phyloP scores from a whole-genome alignment of 148 eudicot genomes.

The Rheum nobile region DNA sequence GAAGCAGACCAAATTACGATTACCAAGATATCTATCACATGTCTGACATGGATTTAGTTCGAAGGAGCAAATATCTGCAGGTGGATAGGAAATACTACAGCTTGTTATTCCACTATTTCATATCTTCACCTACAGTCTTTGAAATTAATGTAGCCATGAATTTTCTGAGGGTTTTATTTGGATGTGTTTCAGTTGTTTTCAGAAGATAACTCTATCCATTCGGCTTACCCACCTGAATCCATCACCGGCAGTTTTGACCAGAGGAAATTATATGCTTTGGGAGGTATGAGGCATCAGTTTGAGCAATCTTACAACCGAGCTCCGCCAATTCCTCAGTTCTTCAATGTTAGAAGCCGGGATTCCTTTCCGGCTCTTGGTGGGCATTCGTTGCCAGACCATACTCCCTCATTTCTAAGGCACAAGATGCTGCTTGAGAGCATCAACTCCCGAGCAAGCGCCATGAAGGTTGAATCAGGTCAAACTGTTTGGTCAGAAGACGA shows the following conservation, averaged over 20 bases:
- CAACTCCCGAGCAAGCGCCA: conserved; percentile 24
- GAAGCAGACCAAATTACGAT: not conserved
- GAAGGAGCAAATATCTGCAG: conserved; percentile 32
- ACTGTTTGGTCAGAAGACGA: conserved; percentile 54
- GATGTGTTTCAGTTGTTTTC: conserved; percentile 28
- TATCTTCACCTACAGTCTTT: not conserved
- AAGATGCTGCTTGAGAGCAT: conserved; percentile 33
- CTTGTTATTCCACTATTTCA: not conserved
- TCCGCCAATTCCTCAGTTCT: conserved; percentile 20
- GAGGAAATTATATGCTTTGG: conserved; percentile 1
- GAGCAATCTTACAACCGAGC: conserved; percentile 14
- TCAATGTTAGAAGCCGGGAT: not conserved
- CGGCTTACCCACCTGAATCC: conserved; percentile 10
- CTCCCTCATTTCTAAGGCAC: conserved; percentile 22
- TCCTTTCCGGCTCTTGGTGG: not conserved
- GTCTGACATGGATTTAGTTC: conserved; percentile 1
- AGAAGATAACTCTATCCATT: conserved; percentile 17
- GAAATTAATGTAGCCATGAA: too few species aligned
- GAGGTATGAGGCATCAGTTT: conserved; percentile 6
- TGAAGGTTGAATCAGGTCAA: conserved; percentile 19
- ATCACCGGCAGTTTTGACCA: conserved; percentile 15
- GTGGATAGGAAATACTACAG: conserved; percentile 16
- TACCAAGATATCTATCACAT: conserved; percentile 8
- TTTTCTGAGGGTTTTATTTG: not conserved
- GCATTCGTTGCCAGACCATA: conserved; percentile 18